A percentile compares a stretch with the other conserved stretches of the same genome.
Evolutionary conservation across 305 asterid species (phyloP).

Genomic region (Lippia alba): DNA sequence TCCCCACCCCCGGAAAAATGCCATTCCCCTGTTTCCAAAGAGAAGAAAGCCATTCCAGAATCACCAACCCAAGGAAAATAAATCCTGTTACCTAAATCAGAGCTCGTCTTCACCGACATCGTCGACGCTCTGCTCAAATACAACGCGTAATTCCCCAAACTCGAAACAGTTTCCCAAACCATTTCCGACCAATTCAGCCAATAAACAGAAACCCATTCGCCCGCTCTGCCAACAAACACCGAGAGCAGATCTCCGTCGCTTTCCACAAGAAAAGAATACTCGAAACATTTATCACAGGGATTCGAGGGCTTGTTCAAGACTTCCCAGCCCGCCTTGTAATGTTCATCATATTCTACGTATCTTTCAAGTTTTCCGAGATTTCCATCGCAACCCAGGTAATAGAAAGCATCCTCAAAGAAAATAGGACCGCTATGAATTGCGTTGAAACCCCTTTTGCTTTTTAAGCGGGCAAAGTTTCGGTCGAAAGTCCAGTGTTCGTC

Average conservation of each 20-base stretch:
- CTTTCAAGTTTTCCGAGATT: background rate
- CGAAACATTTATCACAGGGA: background rate
- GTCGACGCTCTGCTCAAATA: background rate
- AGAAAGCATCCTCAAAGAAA: background rate
- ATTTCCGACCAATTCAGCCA: background rate
- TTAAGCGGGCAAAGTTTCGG: too few relatives aligned
- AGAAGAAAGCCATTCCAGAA: background rate
- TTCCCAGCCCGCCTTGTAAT: background rate
- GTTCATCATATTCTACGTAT: background rate
- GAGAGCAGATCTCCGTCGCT: background rate
- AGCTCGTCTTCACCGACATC: background rate
- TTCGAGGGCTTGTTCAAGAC: background rate
- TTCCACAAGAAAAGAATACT: background rate
- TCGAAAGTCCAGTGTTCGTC: background rate
- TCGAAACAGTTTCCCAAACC: background rate
- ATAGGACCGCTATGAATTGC: background rate
- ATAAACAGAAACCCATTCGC: background rate
- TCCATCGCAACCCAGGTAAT: background rate
- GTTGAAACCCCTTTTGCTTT: background rate
- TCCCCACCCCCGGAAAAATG: background rate
- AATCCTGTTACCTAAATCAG: background rate
- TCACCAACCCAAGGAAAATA: background rate
- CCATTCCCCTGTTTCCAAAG: background rate
- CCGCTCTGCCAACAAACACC: background rate
- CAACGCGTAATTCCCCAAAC: background rate